phyloP scores from a whole-genome alignment of 305 asterid species.

The Fraxinus ornus region DNA sequence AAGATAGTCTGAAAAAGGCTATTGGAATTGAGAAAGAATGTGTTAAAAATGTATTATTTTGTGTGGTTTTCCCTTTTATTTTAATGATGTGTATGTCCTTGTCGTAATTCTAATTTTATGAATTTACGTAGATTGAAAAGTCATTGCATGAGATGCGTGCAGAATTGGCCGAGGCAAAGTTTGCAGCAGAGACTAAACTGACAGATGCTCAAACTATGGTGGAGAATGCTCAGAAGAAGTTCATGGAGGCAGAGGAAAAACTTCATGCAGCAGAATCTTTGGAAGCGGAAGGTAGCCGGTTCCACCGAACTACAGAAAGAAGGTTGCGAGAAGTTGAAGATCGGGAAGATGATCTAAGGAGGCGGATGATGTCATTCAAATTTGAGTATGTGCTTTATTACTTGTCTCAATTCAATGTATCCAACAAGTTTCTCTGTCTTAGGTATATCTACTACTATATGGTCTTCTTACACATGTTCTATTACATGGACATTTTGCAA shows the following conservation, averaged over 20 bases:
- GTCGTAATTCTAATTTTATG: slow-evolving; percentile 21
- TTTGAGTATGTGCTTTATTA: slow-evolving; percentile 61
- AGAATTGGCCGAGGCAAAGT: slow-evolving; percentile 84
- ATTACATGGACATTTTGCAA: not conserved
- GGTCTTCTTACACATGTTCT: not conserved
- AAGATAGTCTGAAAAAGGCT: no score
- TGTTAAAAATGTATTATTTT: no score
- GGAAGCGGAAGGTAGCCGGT: slow-evolving; percentile 68
- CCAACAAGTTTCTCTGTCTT: not conserved
- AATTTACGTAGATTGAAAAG: slow-evolving; percentile 71
- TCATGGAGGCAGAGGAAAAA: slow-evolving; percentile 69
- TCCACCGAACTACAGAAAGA: slow-evolving; percentile 80
- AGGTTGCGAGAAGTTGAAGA: slow-evolving; percentile 85
- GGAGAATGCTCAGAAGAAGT: slow-evolving; percentile 67
- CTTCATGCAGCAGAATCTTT: slow-evolving; percentile 26
- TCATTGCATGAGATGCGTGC: slow-evolving; percentile 94
- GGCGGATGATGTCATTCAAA: slow-evolving; percentile 61
- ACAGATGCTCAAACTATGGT: slow-evolving; percentile 62
- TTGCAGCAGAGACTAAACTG: slow-evolving; percentile 66
- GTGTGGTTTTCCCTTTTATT: not conserved
- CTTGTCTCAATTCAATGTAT: not conserved
- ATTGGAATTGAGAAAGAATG: no score
- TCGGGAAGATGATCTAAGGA: slow-evolving; percentile 93
- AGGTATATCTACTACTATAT: not conserved
- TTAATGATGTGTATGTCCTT: not conserved